These are phyloP conservation scores for Teunomyces panamensis DNA, from an alignment of 805 yeast species.

Conservation along the genomic window DNA sequence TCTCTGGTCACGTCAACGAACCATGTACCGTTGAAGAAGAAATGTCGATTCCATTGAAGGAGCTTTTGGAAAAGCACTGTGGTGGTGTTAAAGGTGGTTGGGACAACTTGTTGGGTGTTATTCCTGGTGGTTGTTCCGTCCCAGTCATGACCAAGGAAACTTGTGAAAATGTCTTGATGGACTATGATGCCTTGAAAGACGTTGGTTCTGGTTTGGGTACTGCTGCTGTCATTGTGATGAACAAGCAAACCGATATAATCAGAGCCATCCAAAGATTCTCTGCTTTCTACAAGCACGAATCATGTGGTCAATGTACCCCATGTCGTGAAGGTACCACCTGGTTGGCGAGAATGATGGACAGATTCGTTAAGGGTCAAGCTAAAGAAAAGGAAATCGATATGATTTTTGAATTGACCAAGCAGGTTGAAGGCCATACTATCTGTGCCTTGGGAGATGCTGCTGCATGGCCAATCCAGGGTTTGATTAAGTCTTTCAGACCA, in stretches of 20 bases:
- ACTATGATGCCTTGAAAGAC: slow-evolving; percentile 80
- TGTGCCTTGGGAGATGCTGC: slow-evolving; percentile 94
- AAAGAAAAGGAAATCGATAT: slow-evolving; percentile 76
- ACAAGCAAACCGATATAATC: slow-evolving; percentile 79
- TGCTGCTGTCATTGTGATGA: slow-evolving; percentile 90
- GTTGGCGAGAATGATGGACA: slow-evolving; percentile 79
- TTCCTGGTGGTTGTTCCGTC: slow-evolving; percentile 90
- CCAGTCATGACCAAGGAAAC: slow-evolving; percentile 70
- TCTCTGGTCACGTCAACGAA: slow-evolving; percentile 87
- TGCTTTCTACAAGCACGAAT: slow-evolving; percentile 85
- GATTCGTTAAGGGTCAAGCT: slow-evolving; percentile 78
- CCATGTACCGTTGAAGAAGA: slow-evolving; percentile 94
- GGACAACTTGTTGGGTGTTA: slow-evolving; percentile 84
- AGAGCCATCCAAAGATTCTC: slow-evolving; percentile 84
- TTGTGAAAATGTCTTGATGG: slow-evolving; percentile 76
- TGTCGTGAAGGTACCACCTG: slow-evolving; percentile 93
- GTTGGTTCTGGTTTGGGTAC: slow-evolving; percentile 89
- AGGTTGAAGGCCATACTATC: slow-evolving; percentile 87
- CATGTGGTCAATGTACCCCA: slow-evolving; percentile 94
- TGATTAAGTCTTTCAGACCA: slow-evolving; percentile 81
- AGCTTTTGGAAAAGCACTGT: slow-evolving; percentile 82
- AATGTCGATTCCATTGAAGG: slow-evolving; percentile 84
- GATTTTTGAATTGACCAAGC: slow-evolving; percentile 80
- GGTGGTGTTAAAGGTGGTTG: slow-evolving; percentile 92
- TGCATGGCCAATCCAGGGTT: slow-evolving; percentile 91